phyloP scores from a whole-genome alignment of 768 basidiomycete genomes.

The Tylopilus sp. region DNA sequence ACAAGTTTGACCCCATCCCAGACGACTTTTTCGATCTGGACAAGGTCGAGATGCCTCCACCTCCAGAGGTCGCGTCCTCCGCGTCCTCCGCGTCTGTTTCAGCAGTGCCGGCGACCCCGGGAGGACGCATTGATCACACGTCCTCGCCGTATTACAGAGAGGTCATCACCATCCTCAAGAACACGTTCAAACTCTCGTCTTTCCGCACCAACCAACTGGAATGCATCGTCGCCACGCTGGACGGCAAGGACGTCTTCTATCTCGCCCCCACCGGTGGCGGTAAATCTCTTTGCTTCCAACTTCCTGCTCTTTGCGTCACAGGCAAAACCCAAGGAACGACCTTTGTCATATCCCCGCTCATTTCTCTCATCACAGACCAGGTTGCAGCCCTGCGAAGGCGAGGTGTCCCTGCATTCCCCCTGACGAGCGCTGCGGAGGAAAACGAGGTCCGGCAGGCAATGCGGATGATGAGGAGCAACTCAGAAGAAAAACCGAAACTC shows the following conservation, averaged over 20 bases:
- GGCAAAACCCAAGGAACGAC: conserved; percentile 80
- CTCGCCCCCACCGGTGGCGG: conserved; percentile 97
- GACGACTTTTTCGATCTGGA: conserved; percentile 16
- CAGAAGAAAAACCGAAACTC: conserved; percentile 52
- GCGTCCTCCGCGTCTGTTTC: neutral
- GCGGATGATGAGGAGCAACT: conserved; percentile 40
- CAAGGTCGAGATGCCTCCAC: conserved; percentile 6
- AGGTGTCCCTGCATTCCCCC: conserved; percentile 64
- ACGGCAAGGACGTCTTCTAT: conserved; percentile 85
- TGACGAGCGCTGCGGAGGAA: conserved; percentile 54
- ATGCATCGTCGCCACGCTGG: conserved; percentile 76
- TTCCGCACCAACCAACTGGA: conserved; percentile 87
- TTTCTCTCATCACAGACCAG: conserved; percentile 90
- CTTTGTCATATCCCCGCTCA: conserved; percentile 85
- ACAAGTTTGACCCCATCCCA: conserved; percentile 36
- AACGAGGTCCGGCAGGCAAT: conserved; percentile 39
- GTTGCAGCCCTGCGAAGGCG: conserved; percentile 62
- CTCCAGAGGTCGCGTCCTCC: conserved; percentile 5
- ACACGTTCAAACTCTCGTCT: conserved; percentile 53
- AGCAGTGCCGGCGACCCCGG: neutral
- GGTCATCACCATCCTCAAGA: conserved; percentile 31
- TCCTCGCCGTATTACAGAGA: conserved; percentile 31
- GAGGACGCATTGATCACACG: conserved; percentile 29
- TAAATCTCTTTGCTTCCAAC: conserved; percentile 84
- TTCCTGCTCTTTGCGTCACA: conserved; percentile 77